These are phyloP conservation scores for Eucalyptus lansdowneana DNA, from an alignment of 345 rosid genomes.

Conservation along the genomic window DNA sequence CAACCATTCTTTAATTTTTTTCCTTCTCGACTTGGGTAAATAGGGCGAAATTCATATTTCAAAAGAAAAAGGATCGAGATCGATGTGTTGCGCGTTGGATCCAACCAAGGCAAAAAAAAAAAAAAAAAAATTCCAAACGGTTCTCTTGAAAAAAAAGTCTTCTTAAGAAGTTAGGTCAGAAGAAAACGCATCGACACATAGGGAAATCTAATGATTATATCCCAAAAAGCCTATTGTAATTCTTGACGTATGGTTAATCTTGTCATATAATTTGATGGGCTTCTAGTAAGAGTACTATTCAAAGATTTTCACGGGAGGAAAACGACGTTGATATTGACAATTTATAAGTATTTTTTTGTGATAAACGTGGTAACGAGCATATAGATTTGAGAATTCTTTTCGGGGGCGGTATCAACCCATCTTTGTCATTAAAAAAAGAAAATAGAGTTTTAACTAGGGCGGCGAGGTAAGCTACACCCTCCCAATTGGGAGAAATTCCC, in stretches of 20 bases:
- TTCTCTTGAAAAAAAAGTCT: no score
- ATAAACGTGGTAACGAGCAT: not conserved
- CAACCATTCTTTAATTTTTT: not conserved
- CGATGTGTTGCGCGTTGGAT: not conserved
- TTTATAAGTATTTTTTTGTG: not conserved
- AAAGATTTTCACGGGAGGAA: not conserved
- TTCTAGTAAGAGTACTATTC: not conserved
- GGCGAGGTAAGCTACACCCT: not conserved
- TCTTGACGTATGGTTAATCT: no score
- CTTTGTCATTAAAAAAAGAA: not conserved
- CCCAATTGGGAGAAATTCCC: not conserved
- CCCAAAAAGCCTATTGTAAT: no score
- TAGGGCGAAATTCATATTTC: not conserved
- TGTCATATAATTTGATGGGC: not conserved
- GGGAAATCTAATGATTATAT: no score
- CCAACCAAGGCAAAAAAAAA: no score
- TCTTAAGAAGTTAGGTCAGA: accelerated
- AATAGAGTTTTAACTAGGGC: not conserved
- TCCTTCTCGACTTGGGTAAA: not conserved
- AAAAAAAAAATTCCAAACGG: accelerated
- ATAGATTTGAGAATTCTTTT: not conserved
- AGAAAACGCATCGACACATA: no score
- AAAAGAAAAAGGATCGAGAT: not conserved
- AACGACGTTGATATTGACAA: not conserved
- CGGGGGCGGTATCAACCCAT: not conserved